A percentile compares a stretch with the other conserved stretches of the same genome.
Conservation (phyloP, 1,284 basidiomycete genomes). For the Heterobasidion irregulare region DNA sequence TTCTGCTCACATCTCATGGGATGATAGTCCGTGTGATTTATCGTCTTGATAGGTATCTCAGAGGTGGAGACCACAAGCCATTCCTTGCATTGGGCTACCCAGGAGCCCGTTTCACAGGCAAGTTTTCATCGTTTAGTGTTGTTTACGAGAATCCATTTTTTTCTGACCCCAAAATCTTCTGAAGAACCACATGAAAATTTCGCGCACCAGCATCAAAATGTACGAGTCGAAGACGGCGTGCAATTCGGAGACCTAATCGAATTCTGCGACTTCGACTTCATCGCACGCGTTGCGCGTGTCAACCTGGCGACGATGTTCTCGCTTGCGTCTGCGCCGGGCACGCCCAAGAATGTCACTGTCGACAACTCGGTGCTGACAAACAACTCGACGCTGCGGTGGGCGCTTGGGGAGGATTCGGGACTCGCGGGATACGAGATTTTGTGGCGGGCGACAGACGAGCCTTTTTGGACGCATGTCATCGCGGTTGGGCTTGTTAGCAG, state of each 20-base stretch:
- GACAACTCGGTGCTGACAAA: slow-evolving; percentile 39
- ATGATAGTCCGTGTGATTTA: slow-evolving; percentile 35
- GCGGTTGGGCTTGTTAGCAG: slow-evolving; percentile 34
- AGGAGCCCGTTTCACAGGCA: slow-evolving; percentile 41
- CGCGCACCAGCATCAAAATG: slow-evolving; percentile 48
- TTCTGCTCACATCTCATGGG: neutral
- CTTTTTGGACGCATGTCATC: slow-evolving; percentile 40
- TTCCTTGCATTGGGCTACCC: slow-evolving; percentile 41
- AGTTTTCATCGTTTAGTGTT: neutral
- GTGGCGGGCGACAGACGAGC: slow-evolving; percentile 38
- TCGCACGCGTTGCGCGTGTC: slow-evolving; percentile 38
- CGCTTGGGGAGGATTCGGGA: slow-evolving; percentile 26
- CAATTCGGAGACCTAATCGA: slow-evolving; percentile 46
- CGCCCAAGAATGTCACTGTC: slow-evolving; percentile 36
- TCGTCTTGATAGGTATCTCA: slow-evolving; percentile 41
- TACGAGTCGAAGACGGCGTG: slow-evolving; percentile 31
- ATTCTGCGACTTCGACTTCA: slow-evolving; percentile 44
- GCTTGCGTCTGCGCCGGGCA: slow-evolving; percentile 42
- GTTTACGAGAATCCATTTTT: too few relatives aligned
- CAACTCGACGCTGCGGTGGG: slow-evolving; percentile 44
- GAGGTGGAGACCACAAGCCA: slow-evolving; percentile 44
- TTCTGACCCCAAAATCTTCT: neutral
- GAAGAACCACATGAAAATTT: slow-evolving; percentile 41
- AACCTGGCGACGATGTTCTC: slow-evolving; percentile 46
- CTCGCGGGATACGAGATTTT: slow-evolving; percentile 39